Conservation (phyloP, 805 yeast genomes). For the Sporopachydermia quercuum region DNA sequence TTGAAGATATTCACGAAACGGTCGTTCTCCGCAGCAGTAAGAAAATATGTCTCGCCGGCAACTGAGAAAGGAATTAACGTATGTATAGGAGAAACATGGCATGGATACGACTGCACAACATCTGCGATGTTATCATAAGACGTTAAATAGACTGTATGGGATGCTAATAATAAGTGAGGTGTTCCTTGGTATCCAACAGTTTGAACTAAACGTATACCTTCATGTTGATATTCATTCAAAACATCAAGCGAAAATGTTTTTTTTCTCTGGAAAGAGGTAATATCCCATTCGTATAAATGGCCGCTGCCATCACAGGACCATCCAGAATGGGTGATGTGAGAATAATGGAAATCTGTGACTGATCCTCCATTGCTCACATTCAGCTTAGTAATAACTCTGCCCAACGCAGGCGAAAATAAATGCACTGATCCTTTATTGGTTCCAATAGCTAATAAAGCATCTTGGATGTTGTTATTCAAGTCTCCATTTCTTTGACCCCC, state of each 20-base stretch:
- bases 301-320: constrained; percentile 53
- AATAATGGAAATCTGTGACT: constrained; percentile 35
- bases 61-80: constrained; percentile 25
- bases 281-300: constrained; percentile 46
- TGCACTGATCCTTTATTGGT: constrained; percentile 49
- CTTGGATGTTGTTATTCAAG: constrained; percentile 16
- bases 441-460: constrained; percentile 41
- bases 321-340: constrained; percentile 25
- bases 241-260: constrained; percentile 11
- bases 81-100: constrained; percentile 58
- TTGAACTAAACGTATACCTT: constrained; percentile 8
- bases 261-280: constrained; percentile 25
- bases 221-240: constrained; percentile 6
- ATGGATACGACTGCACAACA: constrained; percentile 45
- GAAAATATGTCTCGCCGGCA: constrained; percentile 28
- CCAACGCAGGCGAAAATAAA: constrained; percentile 52
- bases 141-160: constrained; percentile 48
- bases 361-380: constrained; percentile 30
- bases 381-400: constrained; percentile 39
- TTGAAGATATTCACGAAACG: constrained; percentile 67
- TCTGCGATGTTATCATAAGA: constrained; percentile 19
- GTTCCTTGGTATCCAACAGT: constrained; percentile 5
- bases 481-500: constrained; percentile 4
- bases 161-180: constrained; percentile 40
- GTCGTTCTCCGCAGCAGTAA: constrained; percentile 67